Evolutionary conservation across 441 rosid species (phyloP).

Genomic region (Erysimum cheiri): DNA sequence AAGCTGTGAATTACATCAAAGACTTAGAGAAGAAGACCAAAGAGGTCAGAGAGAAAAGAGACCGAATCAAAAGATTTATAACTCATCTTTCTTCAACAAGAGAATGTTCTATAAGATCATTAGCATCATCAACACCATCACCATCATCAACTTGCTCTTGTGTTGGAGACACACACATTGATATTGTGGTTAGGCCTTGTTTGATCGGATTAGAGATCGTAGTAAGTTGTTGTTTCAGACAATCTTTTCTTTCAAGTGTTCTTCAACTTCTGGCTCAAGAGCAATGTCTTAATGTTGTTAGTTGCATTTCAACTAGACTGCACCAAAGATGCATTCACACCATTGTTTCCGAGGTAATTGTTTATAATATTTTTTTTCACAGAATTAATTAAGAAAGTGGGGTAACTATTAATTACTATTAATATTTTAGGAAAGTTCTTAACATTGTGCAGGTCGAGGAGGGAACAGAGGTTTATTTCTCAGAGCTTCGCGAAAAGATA

Average conservation of each 20-base stretch:
- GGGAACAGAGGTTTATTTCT: constrained; percentile 20
- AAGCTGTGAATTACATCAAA: constrained; percentile 61
- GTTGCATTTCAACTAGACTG: constrained; percentile 46
- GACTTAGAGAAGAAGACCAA: constrained; percentile 52
- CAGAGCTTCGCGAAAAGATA: constrained; percentile 33
- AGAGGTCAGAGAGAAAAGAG: constrained; percentile 48
- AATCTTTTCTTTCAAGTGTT: constrained; percentile 44
- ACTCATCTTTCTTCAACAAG: constrained; percentile 11
- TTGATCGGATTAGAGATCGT: constrained; percentile 51
- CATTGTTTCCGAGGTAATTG: constrained; percentile 46
- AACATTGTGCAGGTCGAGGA: constrained; percentile 31
- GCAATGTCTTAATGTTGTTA: constrained; percentile 48
- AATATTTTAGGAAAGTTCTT: background rate
- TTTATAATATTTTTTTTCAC: background rate
- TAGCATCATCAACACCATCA: constrained; percentile 17
- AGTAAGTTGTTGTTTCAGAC: constrained; percentile 34
- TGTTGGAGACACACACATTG: constrained; percentile 30
- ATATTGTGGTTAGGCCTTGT: constrained; percentile 39
- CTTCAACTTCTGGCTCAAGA: constrained; percentile 40
- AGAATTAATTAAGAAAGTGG: background rate
- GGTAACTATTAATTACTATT: background rate
- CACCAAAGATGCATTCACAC: constrained; percentile 46
- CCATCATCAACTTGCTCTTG: constrained; percentile 28
- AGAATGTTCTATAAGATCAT: constrained; percentile 12
- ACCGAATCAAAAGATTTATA: constrained; percentile 44